Conservation (phyloP, 1,284 basidiomycete species). For the Puccinia sorghi region DNA sequence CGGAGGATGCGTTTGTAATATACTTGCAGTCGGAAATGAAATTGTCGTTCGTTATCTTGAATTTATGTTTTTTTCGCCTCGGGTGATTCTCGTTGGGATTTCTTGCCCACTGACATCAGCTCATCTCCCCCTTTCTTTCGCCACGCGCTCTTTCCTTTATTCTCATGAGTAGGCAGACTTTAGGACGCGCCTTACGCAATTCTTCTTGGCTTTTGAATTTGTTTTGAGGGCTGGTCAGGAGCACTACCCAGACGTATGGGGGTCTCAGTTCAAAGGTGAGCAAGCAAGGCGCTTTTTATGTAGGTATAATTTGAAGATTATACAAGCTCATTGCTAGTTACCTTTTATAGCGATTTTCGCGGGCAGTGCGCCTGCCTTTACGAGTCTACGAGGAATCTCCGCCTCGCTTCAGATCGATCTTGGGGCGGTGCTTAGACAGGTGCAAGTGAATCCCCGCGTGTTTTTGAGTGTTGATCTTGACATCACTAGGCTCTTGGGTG, state of each 20-base stretch:
- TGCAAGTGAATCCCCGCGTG: neutral
- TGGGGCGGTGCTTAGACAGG: neutral
- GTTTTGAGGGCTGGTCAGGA: neutral
- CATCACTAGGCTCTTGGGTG: neutral
- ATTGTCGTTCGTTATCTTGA: neutral
- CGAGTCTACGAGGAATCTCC: neutral
- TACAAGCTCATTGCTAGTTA: too few relatives aligned
- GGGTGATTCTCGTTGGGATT: neutral
- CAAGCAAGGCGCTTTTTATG: neutral
- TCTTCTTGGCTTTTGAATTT: neutral
- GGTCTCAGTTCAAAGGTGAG: neutral
- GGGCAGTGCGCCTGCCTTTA: neutral
- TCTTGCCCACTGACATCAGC: too few relatives aligned
- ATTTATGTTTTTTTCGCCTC: neutral
- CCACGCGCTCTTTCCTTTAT: neutral
- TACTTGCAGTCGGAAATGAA: neutral
- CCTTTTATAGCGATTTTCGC: neutral
- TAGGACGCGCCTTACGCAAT: neutral
- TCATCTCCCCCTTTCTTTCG: neutral
- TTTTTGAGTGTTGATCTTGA: slow-evolving; percentile 1
- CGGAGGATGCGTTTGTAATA: neutral
- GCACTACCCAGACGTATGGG: neutral
- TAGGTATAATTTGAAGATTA: neutral
- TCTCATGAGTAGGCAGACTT: slow-evolving; percentile 1
- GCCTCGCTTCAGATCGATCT: neutral